phyloP scores from a whole-genome alignment of 2,329 filamentous ascomycete species.

The Pseudocercospora cruenta region DNA sequence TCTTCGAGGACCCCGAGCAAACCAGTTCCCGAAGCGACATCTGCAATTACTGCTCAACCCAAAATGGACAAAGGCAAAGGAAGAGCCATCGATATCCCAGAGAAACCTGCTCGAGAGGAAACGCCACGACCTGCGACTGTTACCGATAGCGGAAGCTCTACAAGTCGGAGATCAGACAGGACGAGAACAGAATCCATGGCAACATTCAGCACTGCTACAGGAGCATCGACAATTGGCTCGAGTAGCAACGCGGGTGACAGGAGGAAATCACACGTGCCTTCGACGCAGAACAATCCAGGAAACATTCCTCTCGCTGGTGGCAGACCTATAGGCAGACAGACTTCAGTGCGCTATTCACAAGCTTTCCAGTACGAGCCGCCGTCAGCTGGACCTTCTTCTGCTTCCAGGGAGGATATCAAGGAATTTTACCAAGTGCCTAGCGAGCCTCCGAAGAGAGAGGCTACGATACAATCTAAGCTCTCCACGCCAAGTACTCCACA shows the following conservation, averaged over 20 bases:
- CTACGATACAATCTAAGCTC: neutral
- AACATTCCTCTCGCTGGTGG: conserved; percentile 7
- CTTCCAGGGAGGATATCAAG: neutral
- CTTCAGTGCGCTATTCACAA: conserved; percentile 1
- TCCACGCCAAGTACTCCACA: neutral
- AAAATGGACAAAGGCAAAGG: conserved; percentile 21
- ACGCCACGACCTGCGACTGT: conserved; percentile 8
- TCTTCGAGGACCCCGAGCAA: neutral
- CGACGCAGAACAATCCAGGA: neutral
- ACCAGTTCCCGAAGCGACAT: neutral
- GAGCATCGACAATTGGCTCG: conserved; percentile 15
- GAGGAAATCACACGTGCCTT: conserved; percentile 5
- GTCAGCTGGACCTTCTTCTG: conserved; percentile 3
- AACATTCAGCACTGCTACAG: conserved; percentile 14
- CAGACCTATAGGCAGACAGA: conserved; percentile 1
- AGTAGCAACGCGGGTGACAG: neutral
- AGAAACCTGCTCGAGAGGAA: neutral
- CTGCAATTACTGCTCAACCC: conserved; percentile 7
- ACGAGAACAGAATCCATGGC: conserved; percentile 17
- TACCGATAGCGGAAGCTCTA: conserved; percentile 16
- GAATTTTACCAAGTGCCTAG: neutral
- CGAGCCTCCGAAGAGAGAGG: neutral
- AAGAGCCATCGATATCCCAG: conserved; percentile 11
- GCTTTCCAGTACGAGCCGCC: conserved; percentile 1
- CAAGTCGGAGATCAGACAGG: conserved; percentile 11